Base-by-base conservation (phyloP, 768 basidiomycete genomes). In the Trametes gibbosa region DNA sequence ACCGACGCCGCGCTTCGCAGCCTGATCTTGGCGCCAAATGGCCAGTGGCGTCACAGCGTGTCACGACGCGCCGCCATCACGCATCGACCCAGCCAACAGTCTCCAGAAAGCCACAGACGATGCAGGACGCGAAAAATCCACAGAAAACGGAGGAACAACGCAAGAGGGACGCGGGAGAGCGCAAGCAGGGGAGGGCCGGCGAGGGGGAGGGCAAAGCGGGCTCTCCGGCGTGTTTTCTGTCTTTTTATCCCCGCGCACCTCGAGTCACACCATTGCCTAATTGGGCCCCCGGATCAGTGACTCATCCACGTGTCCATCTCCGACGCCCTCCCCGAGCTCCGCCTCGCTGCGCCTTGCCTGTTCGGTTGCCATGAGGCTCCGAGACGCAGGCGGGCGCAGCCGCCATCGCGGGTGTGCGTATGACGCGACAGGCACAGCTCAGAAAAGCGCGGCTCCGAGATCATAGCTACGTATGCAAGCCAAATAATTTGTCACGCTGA, bases 231-330 rank as follows among this genome's bases (percentile, higher is more conserved):
- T 29, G 55, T 48, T 27, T 49, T 42, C 47, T 32, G 55, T 41
- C 48, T 25, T 60, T 59, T 47, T 60, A 60, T 60, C 39, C 40
- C 5, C 21, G 39, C 59, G 19, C 47, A 52, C 42, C 51, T 59
- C 59, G 59, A 60, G 59, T 60, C 59, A 60, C 53, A 34, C 14
- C 7, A 39, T 21, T 60, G 47, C 59, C 59, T 60, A 54, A 50
- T 60, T 48, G 6, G 59, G 59, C 1, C 3, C 7, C 21, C 59
- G 59, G 59, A 60, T 60, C 59, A 60, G 53, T 54, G 59, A 60
- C 47, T 60, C 59, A 60, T 50, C 53, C 59, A 60, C 59, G 59
- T 60, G 59, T 47, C 24, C 47, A 21, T 24, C 53, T 39, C 43
- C 43, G 53, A 54, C n/a, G 19, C 32, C 52, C 32, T n/a, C 32